phyloP scores from a whole-genome alignment of 176 grass and related monocot genomes.

The Hordeum marinum region DNA sequence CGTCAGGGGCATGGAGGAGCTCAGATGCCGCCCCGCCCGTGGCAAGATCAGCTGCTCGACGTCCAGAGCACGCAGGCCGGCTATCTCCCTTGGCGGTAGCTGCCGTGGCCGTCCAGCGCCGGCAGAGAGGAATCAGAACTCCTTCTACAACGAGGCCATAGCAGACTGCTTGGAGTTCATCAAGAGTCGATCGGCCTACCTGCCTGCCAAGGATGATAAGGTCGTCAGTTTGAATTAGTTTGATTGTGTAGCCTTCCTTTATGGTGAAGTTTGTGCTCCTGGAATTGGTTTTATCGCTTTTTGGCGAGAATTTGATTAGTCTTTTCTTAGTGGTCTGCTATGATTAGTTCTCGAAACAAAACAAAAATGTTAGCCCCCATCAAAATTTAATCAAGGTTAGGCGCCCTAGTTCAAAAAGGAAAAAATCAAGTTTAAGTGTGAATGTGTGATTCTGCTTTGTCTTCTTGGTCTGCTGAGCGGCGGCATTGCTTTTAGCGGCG shows the following conservation, averaged over 20 bases:
- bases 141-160: conserved; percentile 52
- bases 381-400: not conserved
- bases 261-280: not conserved
- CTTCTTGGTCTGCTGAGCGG: too few species aligned
- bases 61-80: not conserved
- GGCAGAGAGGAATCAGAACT: conserved; percentile 24
- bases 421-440: not conserved
- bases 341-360: too few species aligned
- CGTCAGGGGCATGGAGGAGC: conserved; percentile 14
- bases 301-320: not conserved
- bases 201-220: conserved; percentile 14
- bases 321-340: not conserved
- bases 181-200: conserved; percentile 36
- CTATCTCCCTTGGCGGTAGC: not conserved
- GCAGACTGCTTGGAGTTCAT: conserved; percentile 66
- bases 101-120: not conserved
- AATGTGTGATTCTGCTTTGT: too few species aligned
- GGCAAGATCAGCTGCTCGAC: not conserved
- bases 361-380: too few species aligned
- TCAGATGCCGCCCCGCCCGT: conserved; percentile 21
- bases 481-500: too few species aligned
- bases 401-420: not conserved
- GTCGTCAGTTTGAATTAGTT: not conserved
- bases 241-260: not conserved
- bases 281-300: not conserved